Base-by-base conservation (phyloP, 257 asterid genomes). In the Lycium ferocissimum region DNA sequence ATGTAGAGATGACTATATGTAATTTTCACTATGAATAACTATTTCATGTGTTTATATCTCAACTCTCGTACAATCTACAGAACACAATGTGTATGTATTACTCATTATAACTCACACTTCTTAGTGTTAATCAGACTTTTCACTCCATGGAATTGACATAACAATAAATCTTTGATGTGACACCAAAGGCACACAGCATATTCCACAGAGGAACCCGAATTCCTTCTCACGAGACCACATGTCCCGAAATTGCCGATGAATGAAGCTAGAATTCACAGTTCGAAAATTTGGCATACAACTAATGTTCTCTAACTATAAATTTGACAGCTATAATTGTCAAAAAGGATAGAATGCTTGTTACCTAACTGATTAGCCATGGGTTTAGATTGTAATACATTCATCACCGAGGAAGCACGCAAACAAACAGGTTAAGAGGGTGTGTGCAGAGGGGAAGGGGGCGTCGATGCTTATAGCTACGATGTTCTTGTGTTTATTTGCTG, bases 321-420 rank as follows among this genome's bases (percentile, higher is more conserved):
- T 67, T 43, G 8, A 43, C 80, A 72, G 26, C 80, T 72, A n/a
- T 57, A 72, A 45, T 9, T 17, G 80, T 11, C n/a, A 13, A 73
- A 73, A 73, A 73, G 59, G 13, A 45, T 26, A 72, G 9, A 72
- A 47, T n/a, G 45, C 57, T 45, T 73, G 11, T 72, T 10, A 45
- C 80, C 80, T n/a, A 45, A 72, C 11, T 53, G 80, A n/a, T 45
- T 20, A n/a, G 57, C 62, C 38, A 14, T 75, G 70, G 57, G 63
- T 80, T 86, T 65, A 18, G 76, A 13, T 35, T 80, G 83, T 65
- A 58, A 38, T 51, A 81, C 81, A 84, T 80, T 56, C 69, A 26
- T 35, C 58, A 63, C 73, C 79, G 43, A 62, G 13, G 84, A 51
- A 5, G 57, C n/a, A n/a, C n/a, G 80, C n/a, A 9, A 72, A 72